A percentile compares a stretch with the other conserved stretches of the same genome.
Evolutionary conservation across 352 stramenopile genomes (phyloP).

Genomic region (Hyaloperonospora arabidopsidis): DNA sequence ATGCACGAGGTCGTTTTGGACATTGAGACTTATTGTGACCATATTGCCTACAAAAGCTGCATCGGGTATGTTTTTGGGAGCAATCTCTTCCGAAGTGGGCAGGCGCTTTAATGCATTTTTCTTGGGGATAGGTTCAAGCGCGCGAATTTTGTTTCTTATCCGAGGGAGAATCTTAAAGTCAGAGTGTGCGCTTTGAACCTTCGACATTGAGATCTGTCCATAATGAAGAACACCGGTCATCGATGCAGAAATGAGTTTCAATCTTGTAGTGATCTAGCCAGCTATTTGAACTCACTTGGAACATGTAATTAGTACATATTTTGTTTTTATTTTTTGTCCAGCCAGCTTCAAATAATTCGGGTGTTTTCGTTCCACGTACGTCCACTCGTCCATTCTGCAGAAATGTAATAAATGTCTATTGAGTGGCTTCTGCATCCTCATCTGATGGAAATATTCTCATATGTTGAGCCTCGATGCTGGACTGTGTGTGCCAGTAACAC

Average conservation of each 20-base stretch:
- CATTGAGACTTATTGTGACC: background rate
- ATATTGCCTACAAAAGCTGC: background rate
- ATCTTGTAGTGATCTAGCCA: background rate
- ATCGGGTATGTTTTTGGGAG: background rate
- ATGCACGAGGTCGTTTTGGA: background rate
- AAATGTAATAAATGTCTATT: background rate
- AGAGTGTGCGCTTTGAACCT: background rate
- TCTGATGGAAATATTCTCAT: background rate
- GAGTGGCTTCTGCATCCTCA: background rate
- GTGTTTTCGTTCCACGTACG: background rate
- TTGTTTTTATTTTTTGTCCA: background rate
- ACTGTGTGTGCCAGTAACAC: background rate
- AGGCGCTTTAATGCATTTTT: background rate
- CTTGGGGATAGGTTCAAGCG: background rate
- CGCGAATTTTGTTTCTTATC: background rate
- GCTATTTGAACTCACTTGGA: background rate
- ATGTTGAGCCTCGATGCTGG: background rate
- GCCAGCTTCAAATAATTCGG: background rate
- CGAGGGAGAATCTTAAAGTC: background rate
- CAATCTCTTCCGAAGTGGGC: background rate
- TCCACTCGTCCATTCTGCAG: background rate
- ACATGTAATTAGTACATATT: background rate
- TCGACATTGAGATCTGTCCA: background rate
- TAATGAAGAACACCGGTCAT: background rate
- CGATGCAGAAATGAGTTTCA: too few species aligned